These are phyloP conservation scores for Kwoniella pini DNA, from an alignment of 768 basidiomycete species.

Conservation along the genomic window DNA sequence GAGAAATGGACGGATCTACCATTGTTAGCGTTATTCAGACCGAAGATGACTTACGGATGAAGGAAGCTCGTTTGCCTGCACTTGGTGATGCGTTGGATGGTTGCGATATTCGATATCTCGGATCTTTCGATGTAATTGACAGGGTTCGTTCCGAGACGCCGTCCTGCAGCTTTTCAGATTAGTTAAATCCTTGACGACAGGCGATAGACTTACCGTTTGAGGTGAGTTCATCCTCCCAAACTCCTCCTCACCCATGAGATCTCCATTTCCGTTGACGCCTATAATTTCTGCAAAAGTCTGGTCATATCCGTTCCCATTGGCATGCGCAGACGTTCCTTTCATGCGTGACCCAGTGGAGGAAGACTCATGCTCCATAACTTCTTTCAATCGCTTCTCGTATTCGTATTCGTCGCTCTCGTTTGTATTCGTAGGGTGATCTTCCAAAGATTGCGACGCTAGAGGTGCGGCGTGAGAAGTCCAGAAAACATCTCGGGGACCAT, in stretches of 20 bases:
- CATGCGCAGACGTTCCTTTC: not conserved
- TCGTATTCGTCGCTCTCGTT: not conserved
- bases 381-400: constrained; percentile 6
- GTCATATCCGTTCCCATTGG: constrained; percentile 3
- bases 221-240: constrained; percentile 19
- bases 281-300: constrained; percentile 17
- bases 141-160: constrained; percentile 13
- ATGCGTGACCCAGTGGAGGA: not conserved
- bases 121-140: constrained; percentile 1
- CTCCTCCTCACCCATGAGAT: constrained; percentile 21
- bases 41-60: constrained; percentile 23
- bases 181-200: not conserved
- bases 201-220: constrained; percentile 14
- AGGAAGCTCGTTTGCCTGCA: constrained; percentile 24
- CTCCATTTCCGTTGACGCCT: constrained; percentile 5
- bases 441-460: not conserved
- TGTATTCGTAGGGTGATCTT: not conserved
- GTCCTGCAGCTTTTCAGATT: not conserved
- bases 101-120: not conserved
- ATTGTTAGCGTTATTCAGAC: not conserved
- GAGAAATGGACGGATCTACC: constrained; percentile 42
- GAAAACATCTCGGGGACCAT: constrained; percentile 23
- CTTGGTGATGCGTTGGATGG: constrained; percentile 9
- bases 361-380: not conserved
- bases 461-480: not conserved